A percentile compares a stretch with the other conserved stretches of the same genome.
Evolutionary conservation across 2,329 filamentous ascomycete genomes (phyloP).

Genomic region (Sporothrix sp.): DNA sequence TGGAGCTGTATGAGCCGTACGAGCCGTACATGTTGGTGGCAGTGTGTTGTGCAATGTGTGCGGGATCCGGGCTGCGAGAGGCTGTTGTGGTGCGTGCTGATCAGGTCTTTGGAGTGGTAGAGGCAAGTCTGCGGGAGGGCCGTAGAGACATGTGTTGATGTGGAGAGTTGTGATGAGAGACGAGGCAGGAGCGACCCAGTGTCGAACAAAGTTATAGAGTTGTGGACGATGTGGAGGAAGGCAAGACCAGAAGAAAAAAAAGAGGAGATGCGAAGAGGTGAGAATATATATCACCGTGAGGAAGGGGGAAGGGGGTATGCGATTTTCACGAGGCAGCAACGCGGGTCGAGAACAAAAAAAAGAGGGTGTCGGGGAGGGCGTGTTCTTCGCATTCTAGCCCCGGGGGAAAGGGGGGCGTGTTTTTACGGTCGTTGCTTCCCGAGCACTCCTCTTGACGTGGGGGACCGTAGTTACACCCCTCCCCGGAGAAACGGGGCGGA

Average conservation of each 20-base stretch:
- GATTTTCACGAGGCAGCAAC: slow-evolving; percentile 14
- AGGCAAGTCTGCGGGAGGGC: not conserved
- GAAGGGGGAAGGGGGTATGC: slow-evolving; percentile 12
- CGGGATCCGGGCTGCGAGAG: not conserved
- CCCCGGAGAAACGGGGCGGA: too few relatives aligned
- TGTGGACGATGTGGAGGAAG: slow-evolving; percentile 1
- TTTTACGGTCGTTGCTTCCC: slow-evolving; percentile 13
- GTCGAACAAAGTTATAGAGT: not conserved
- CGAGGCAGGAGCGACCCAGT: too few relatives aligned
- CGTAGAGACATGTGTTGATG: slow-evolving; percentile 5
- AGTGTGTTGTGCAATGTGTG: not conserved
- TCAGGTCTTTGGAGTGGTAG: not conserved
- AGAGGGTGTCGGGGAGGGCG: slow-evolving; percentile 1
- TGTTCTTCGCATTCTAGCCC: not conserved
- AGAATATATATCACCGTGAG: slow-evolving; percentile 7
- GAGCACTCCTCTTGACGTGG: slow-evolving; percentile 9
- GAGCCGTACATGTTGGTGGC: slow-evolving; percentile 38
- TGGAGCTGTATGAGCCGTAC: slow-evolving; percentile 41
- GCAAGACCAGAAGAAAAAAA: not conserved
- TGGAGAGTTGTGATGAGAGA: not conserved
- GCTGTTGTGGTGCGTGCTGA: slow-evolving; percentile 13
- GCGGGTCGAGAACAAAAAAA: not conserved
- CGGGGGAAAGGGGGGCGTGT: slow-evolving; percentile 5
- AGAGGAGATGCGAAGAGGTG: slow-evolving; percentile 6
- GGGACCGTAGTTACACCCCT: slow-evolving; percentile 7